Evolutionary conservation across 495 filamentous ascomycete genomes (phyloP), one percentile per base, ranked within the genome.

Genomic region (Rhizodiscina lignyota): DNA sequence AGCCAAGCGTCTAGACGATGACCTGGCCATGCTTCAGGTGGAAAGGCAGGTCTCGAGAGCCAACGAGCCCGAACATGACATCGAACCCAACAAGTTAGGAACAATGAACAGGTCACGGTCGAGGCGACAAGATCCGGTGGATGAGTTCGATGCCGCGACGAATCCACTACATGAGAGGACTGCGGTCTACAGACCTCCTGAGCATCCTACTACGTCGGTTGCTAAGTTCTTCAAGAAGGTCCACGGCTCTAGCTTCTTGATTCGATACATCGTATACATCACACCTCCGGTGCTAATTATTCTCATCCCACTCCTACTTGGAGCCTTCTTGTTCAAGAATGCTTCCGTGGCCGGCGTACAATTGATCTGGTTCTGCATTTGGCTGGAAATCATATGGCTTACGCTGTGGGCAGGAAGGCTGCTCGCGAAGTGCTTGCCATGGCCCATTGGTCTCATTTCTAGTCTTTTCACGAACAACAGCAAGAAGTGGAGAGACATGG

Each of bases 401-500:
- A 83, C 83, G 2, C 61, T 94, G 0, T 96, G 89, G 89, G 78
- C 73, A 18, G 77, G 77, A 36, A 60, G 77, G 57, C 78, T 94
- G 34, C 56, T 82, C 6, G 72, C 81, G 4, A 79, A 86, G 48
- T 64, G 68, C 29, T 60, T 94, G 31, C 87, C 89, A 2, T 67
- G 59, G 27, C 50, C 67, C 0, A 64, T 89, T 17, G 68, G 72
- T 6, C 40, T 80, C 3, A 37, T 82, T 18, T 71, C 83, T 18
- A 82, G 78, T 49, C 61, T 84, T 1, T 74, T 85, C 45, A 91
- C 81, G 21, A 85, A 92, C 40, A 89, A 83, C 47, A 67, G 70
- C 40, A 93, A 87, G 58, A 94, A 94, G 58, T 94, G 87, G 86
- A 75, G 70, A 43, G 86, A 92, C 49, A 74, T 94, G 54, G 83